Conservation (phyloP, 257 asterid genomes). For the Solanum tarijense region DNA sequence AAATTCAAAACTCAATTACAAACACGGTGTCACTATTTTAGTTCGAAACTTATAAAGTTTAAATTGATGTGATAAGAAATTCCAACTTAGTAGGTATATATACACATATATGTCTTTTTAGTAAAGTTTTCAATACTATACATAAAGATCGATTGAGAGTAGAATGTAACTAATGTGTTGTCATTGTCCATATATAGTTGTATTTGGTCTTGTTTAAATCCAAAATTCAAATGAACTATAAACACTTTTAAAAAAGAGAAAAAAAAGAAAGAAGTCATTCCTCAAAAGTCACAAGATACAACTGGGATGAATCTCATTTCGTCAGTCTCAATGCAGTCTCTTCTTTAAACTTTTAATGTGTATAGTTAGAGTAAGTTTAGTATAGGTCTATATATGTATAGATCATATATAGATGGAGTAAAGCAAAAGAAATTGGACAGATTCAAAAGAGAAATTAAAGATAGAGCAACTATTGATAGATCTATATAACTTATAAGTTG, state of each 20-base stretch:
- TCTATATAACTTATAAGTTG: background rate
- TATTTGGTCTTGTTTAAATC: background rate
- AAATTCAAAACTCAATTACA: background rate
- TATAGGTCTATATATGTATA: constrained; percentile 13
- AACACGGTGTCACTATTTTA: background rate
- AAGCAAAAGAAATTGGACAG: constrained; percentile 28
- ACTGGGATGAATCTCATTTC: constrained; percentile 33
- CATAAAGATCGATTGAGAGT: background rate
- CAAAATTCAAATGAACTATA: background rate
- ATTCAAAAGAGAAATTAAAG: background rate
- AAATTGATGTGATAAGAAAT: background rate
- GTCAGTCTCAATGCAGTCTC: constrained; percentile 9
- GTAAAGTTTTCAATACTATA: background rate
- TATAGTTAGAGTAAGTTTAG: constrained; percentile 8
- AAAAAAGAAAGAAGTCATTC: background rate
- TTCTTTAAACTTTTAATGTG: background rate
- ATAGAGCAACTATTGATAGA: background rate
- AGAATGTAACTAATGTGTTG: background rate
- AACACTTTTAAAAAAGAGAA: background rate
- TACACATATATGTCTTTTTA: background rate
- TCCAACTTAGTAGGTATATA: background rate
- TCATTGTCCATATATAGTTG: background rate
- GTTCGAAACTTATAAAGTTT: background rate
- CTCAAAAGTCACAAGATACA: constrained; percentile 52
- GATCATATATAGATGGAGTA: constrained; percentile 24